These are phyloP conservation scores for Coniochaeta ligniaria DNA, from an alignment of 2,329 filamentous ascomycete species.

Conservation along the genomic window DNA sequence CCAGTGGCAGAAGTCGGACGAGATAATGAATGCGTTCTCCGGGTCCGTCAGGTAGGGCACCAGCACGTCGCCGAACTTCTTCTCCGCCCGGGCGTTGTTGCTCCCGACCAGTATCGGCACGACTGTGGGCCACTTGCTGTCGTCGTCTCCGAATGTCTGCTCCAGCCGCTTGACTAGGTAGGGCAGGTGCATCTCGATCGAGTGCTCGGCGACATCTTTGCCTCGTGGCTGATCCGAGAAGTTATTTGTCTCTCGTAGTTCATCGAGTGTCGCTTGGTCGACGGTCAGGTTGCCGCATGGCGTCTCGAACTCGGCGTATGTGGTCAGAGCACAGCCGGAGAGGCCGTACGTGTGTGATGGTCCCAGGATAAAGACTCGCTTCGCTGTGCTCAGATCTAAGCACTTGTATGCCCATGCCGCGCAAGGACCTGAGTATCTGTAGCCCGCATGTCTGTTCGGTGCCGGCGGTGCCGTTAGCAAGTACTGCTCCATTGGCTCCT, in stretches of 20 bases:
- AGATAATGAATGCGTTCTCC: conserved; percentile 76
- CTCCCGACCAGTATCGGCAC: conserved; percentile 83
- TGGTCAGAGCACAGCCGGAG: conserved; percentile 67
- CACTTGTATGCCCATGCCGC: conserved; percentile 93
- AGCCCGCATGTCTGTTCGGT: conserved; percentile 74
- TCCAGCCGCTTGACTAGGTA: conserved; percentile 77
- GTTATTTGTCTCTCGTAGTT: conserved; percentile 41
- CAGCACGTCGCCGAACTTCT: conserved; percentile 60
- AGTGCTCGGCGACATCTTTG: conserved; percentile 80
- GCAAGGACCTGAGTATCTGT: conserved; percentile 82
- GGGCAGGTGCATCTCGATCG: conserved; percentile 92
- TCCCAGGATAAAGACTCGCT: conserved; percentile 85
- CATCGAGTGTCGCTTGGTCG: conserved; percentile 47
- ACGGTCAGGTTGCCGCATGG: conserved; percentile 65
- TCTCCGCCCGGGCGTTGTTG: conserved; percentile 60
- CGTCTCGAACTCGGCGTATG: conserved; percentile 63
- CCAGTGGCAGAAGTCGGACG: conserved; percentile 98
- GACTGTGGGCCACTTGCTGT: conserved; percentile 57
- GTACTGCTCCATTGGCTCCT: conserved; percentile 6
- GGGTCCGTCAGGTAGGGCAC: conserved; percentile 71
- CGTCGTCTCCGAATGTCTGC: conserved; percentile 36
- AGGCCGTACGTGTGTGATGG: conserved; percentile 88
- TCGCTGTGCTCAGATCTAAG: conserved; percentile 68
- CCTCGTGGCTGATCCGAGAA: conserved; percentile 58
- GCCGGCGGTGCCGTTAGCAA: conserved; percentile 2